Conservation (phyloP, 345 rosid species). For the Capsella bursapastoris region DNA sequence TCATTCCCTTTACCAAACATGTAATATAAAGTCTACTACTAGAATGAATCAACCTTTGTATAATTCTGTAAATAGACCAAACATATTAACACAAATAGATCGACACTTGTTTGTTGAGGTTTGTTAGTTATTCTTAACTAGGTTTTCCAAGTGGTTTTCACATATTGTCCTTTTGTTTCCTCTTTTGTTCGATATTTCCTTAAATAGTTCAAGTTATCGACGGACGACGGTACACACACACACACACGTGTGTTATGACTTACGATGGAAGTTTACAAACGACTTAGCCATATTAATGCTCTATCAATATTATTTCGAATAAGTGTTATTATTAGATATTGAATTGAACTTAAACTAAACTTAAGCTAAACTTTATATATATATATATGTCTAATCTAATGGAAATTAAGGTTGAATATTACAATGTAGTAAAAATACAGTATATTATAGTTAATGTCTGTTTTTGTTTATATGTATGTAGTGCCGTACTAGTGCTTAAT, state of each 20-base stretch:
- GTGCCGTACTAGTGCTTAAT: neutral
- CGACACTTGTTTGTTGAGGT: conserved; percentile 29
- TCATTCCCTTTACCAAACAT: conserved; percentile 25
- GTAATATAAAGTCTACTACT: neutral
- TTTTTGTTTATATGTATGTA: neutral
- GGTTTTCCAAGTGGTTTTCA: conserved; percentile 28
- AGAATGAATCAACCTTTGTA: conserved; percentile 29
- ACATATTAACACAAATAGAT: conserved; percentile 23
- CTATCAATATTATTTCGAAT: too few species aligned
- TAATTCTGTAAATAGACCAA: conserved; percentile 36
- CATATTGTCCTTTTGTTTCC: conserved; percentile 35
- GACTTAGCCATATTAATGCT: too few species aligned
- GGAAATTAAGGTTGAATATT: neutral
- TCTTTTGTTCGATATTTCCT: conserved; percentile 32
- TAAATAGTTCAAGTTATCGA: neutral
- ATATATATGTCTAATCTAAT: too few species aligned
- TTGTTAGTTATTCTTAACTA: conserved; percentile 31
- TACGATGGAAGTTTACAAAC: neutral
- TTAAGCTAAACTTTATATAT: neutral
- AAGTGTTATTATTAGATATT: too few species aligned
- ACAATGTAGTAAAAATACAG: neutral
- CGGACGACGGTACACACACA: neutral
- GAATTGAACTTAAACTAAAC: neutral
- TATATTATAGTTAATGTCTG: conserved; percentile 22
- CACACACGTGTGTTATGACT: neutral